Base-by-base conservation (phyloP, 768 basidiomycete species). In the Xanthoconium stramineum region DNA sequence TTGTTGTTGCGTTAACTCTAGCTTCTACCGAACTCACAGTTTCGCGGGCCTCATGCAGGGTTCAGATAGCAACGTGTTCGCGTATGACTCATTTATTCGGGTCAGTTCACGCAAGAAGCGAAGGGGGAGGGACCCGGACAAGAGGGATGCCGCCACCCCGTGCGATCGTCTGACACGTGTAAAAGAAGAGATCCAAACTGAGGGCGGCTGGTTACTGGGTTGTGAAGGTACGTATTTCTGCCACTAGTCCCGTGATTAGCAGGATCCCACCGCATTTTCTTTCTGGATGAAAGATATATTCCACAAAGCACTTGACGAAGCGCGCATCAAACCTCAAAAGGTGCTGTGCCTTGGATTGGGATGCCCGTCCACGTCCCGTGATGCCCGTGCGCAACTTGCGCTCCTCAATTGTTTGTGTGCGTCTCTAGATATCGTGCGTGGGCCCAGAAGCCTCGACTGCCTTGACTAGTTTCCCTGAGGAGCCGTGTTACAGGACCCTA, bases 291-390 rank as follows among this genome's bases (percentile, higher is more conserved):
- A 69, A 80, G 79, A 70, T 58, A 63, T 74, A 19, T 46, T 80
- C 40, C 62, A 68, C 37, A 68, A 71, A 35, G 73, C 72, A 36
- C 50, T 81, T 28, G 59, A 50, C 28, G 55, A 56, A 20, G 61
- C 61, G 36, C 50, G 59, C 37, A 58, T 72, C 46, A 57, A 57
- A 47, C 57, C 72, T 55, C 54, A 47, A 45, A 69, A 68, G 33
- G 73, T 87, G 45, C 66, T 91, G 40, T 91, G 89, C 68, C 80
- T 91, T 14, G 89, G 89, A 12, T 75, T 91, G 30, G 89, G 89
- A 48, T 87, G 85, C 67, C 88, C 89, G n/a, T 73, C 77, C 17
- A 65, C 74, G 40, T 89, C 86, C 47, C 74, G 74, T 47, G 81
- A 81, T 53, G 78, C 89, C 37, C 80, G 85, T 56, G 80, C 79